Evolutionary conservation across 2,329 filamentous ascomycete species (phyloP).

Genomic region (Apiospora rasikravindrae): DNA sequence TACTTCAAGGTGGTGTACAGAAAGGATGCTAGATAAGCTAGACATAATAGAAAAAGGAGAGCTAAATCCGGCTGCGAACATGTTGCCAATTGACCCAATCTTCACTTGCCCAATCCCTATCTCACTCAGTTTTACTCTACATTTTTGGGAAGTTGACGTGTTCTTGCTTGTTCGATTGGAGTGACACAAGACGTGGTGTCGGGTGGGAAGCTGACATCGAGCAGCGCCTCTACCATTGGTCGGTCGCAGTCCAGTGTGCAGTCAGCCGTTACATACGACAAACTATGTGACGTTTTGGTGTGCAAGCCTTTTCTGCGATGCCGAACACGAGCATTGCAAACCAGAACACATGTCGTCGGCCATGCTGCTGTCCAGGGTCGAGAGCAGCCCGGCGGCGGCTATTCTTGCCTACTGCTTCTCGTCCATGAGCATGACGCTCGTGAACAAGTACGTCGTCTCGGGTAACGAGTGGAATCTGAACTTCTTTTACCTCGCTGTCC

Average conservation of each 20-base stretch:
- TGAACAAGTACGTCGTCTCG: conserved; percentile 98
- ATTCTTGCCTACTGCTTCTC: conserved; percentile 91
- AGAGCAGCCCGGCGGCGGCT: conserved; percentile 79
- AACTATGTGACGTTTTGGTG: conserved; percentile 49
- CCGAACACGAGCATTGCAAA: too few species aligned
- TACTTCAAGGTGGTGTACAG: not conserved
- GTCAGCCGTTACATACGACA: too few species aligned
- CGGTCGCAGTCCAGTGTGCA: too few species aligned
- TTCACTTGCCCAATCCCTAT: not conserved
- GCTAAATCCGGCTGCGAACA: too few species aligned
- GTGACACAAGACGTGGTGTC: not conserved
- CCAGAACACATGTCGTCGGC: too few species aligned
- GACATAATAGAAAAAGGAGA: not conserved
- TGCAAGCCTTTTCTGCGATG: conserved; percentile 35
- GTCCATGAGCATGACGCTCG: conserved; percentile 99
- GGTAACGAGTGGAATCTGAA: conserved; percentile 92
- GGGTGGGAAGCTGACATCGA: not conserved
- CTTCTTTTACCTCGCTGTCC: conserved; percentile 90
- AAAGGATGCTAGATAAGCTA: not conserved
- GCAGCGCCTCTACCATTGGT: not conserved
- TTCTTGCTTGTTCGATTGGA: not conserved
- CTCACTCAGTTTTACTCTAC: not conserved
- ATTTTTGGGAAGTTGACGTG: not conserved
- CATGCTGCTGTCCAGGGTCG: conserved; percentile 42
- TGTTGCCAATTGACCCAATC: not conserved